Base-by-base conservation (phyloP, 495 filamentous ascomycete genomes). In the Aspergillus indologenus region DNA sequence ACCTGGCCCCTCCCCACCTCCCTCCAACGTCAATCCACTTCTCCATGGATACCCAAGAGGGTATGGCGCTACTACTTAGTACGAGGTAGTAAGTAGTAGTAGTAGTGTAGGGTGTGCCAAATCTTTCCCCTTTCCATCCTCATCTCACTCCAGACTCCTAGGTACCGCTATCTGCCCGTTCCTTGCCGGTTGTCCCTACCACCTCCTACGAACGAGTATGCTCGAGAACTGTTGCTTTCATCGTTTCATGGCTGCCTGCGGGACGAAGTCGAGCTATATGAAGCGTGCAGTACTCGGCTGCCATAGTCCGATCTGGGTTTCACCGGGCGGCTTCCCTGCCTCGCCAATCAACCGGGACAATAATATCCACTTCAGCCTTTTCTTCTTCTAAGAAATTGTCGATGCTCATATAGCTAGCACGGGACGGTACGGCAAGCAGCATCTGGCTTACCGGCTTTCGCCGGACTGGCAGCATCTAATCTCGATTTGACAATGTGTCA, bases 11-110 rank as follows among this genome's bases (percentile, higher is more conserved):
- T 34, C 44, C 8, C 20, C 51, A 7, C 55, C 18, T 26, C 1
- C 18, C 21, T 29, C 5, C 11, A 1, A 40, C 45, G 7, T 53
- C 15, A n/a, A 23, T 54, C 2, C 8, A 43, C 24, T 54, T 53
- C 61, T 23, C n/a, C n/a, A 50, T 51, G 48, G 48, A 29, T 51
- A 24, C 48, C 48, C 48, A 51, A 51, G 48, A 40, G 12, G 34
- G 34, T 15, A 40, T 40, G 34, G 34, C 34, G 34, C 12, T 40
- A 8, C 34, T 40, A 40, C 34, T 40, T 9, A 29, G 26, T 29
- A 29, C 9, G 4, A 29, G 26, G 12, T 2, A 40, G 34, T 40
- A 14, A 8, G 9, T 29, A 29, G 4, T 9, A 4, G 9, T 9
- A 8, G 2, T 14, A 40, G 34, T 40, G 34, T 2, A 2, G 12